Percentiles rank a stretch among this genome's conserved stretches.
These are phyloP conservation scores for Eucalyptus decipiens DNA, from an alignment of 345 rosid genomes.

Conservation along the genomic window DNA sequence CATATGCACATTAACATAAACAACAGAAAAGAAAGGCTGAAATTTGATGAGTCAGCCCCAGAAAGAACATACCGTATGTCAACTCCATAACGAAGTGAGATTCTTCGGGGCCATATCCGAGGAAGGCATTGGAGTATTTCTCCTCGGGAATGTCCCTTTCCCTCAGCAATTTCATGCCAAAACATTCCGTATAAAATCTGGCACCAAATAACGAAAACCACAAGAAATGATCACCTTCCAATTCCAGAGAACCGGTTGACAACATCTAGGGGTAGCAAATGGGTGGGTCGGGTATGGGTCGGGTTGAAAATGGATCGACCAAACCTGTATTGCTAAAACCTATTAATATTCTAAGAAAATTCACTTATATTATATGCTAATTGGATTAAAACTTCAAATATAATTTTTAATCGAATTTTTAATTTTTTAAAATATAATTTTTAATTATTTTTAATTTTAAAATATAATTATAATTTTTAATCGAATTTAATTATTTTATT, in stretches of 20 bases:
- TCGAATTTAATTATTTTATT: no score
- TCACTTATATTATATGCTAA: no score
- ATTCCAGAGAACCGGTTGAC: not conserved
- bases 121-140: constrained; percentile 90
- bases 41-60: not conserved
- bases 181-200: constrained; percentile 86
- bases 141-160: constrained; percentile 85
- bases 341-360: no score
- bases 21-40: not conserved
- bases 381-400: no score
- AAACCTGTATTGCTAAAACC: no score
- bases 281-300: fast-evolving
- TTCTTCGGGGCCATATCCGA: constrained; percentile 84
- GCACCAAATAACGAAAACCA: not conserved
- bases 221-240: not conserved
- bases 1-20: not conserved
- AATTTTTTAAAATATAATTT: no score
- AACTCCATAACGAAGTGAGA: constrained; percentile 75
- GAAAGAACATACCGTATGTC: constrained; percentile 51
- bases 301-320: fast-evolving
- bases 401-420: no score
- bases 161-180: constrained; percentile 89
- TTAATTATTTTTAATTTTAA: no score
- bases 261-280: no score
- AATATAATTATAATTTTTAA: no score